Evolutionary conservation across 371 early-diverging fungal species (phyloP).

Genomic region (Zychaea mexicana): DNA sequence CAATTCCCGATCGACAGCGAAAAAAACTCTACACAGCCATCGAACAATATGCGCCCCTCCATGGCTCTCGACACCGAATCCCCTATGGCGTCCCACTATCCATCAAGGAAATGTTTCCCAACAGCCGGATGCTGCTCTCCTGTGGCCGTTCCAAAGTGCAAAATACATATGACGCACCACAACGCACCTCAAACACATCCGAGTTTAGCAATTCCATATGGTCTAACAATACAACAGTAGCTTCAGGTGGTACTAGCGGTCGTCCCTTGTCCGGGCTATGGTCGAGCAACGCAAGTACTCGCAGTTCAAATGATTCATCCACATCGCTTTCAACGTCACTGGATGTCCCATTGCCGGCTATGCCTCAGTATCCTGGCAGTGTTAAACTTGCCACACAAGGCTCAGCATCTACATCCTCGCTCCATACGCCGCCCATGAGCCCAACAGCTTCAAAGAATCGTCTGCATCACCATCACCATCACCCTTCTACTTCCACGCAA

Average conservation of each 20-base stretch:
- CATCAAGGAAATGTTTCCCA: slow-evolving; percentile 62
- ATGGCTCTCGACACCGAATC: slow-evolving; percentile 32
- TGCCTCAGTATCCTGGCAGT: slow-evolving; percentile 42
- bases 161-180: slow-evolving; percentile 32
- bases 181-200: slow-evolving; percentile 26
- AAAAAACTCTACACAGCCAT: slow-evolving; percentile 55
- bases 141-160: slow-evolving; percentile 49
- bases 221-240: slow-evolving; percentile 28
- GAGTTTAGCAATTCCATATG: slow-evolving; percentile 32
- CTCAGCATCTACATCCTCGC: slow-evolving; percentile 27
- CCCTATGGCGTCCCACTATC: slow-evolving; percentile 57
- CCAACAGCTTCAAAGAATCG: slow-evolving; percentile 18
- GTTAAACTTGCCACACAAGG: slow-evolving; percentile 35
- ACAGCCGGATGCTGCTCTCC: slow-evolving; percentile 53
- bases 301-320: slow-evolving; percentile 39
- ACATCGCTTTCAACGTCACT: slow-evolving; percentile 22
- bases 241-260: not conserved
- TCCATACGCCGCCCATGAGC: slow-evolving; percentile 29
- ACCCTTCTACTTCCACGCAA: slow-evolving; percentile 11
- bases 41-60: slow-evolving; percentile 57
- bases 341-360: slow-evolving; percentile 14
- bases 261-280: slow-evolving; percentile 32
- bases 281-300: slow-evolving; percentile 32
- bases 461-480: slow-evolving; percentile 12
- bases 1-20: slow-evolving; percentile 56